Evolutionary conservation across 179 eudicot genomes (phyloP).

Genomic region (Beta macrorhiza): DNA sequence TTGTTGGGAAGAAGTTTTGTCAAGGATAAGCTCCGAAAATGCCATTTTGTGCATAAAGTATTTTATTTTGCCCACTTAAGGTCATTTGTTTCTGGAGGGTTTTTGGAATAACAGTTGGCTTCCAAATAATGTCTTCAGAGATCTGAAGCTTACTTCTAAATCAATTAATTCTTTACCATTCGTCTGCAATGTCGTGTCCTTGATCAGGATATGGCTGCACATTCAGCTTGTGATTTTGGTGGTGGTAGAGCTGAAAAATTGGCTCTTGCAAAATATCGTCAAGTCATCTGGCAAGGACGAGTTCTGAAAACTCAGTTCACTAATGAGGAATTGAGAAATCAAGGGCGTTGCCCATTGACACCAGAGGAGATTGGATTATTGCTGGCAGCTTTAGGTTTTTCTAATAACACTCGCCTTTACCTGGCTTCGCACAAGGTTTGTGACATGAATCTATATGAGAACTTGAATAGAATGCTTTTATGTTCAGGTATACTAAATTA

Average conservation of each 20-base stretch:
- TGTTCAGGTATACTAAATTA: conserved; percentile 26
- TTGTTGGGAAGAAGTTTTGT: background rate
- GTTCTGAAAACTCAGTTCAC: conserved; percentile 85
- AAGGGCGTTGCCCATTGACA: conserved; percentile 94
- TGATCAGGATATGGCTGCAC: conserved; percentile 98
- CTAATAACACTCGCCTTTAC: conserved; percentile 73
- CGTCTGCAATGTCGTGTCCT: conserved; percentile 17
- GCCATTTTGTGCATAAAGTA: background rate
- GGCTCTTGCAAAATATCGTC: conserved; percentile 95
- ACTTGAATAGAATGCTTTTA: background rate
- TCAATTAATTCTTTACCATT: background rate
- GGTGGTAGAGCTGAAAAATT: conserved; percentile 92
- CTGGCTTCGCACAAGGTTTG: conserved; percentile 97
- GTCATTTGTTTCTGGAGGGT: background rate
- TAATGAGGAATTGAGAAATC: conserved; percentile 84
- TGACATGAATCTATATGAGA: background rate
- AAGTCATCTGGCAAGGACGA: conserved; percentile 95
- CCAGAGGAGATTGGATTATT: conserved; percentile 94
- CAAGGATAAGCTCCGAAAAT: background rate
- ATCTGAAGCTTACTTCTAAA: conserved; percentile 2
- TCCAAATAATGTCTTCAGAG: background rate
- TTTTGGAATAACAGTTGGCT: background rate
- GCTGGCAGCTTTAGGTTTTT: conserved; percentile 82
- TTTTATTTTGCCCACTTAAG: background rate
- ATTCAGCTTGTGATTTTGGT: conserved; percentile 96